Evolutionary conservation across 1,284 basidiomycete species (phyloP).

Genomic region (Phylloporus gajari): DNA sequence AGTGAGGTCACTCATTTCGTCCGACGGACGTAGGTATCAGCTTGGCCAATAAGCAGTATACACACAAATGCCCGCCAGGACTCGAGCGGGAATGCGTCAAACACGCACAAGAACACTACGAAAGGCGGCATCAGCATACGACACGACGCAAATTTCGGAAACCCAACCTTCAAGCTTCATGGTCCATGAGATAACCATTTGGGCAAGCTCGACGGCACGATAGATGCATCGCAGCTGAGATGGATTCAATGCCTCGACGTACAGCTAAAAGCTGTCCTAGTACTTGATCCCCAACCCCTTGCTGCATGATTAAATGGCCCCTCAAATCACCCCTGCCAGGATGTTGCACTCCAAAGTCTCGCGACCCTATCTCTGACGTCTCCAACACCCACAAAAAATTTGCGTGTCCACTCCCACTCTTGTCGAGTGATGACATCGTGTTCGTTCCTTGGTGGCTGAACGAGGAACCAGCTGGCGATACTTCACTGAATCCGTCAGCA

Average conservation of each 20-base stretch:
- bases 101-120: conserved; percentile 52
- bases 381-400: conserved; percentile 24
- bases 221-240: conserved; percentile 51
- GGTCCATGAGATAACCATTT: conserved; percentile 45
- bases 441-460: conserved; percentile 28
- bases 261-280: not conserved
- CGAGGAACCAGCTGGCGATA: conserved; percentile 38
- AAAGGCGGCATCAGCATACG: not conserved
- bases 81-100: conserved; percentile 54
- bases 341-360: not conserved
- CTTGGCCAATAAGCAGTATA: conserved; percentile 49
- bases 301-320: conserved; percentile 6
- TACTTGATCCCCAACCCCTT: not conserved
- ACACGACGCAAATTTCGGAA: not conserved
- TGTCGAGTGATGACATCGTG: conserved; percentile 32
- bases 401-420: conserved; percentile 22
- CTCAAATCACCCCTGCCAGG: conserved; percentile 3
- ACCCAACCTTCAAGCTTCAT: conserved; percentile 48
- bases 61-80: conserved; percentile 51
- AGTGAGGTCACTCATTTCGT: not conserved
- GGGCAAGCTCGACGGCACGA: conserved; percentile 51
- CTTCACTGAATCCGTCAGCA: conserved; percentile 22
- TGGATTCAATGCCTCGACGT: not conserved
- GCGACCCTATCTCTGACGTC: not conserved
- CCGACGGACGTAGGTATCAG: conserved; percentile 32